A percentile compares a stretch with the other conserved stretches of the same genome.
These are phyloP conservation scores for Trichoderma reesei DNA, from an alignment of 495 filamentous ascomycete genomes.

Conservation along the genomic window DNA sequence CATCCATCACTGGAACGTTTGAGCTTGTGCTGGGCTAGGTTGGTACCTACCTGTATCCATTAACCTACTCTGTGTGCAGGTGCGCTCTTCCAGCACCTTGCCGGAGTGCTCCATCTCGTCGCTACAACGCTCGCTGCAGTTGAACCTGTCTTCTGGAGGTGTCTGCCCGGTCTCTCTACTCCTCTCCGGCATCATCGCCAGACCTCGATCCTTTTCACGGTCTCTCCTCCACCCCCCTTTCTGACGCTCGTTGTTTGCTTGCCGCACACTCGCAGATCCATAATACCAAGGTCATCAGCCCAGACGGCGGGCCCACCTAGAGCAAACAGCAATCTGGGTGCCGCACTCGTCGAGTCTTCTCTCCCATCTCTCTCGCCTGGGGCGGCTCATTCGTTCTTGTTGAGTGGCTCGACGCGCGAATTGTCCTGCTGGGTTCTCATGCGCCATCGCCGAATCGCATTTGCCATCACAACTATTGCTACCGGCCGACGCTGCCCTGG, in stretches of 20 bases:
- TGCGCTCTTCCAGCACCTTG: not conserved
- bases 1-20: conserved; percentile 1
- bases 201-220: not conserved
- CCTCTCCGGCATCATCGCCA: not conserved
- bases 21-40: not conserved
- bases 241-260: not conserved
- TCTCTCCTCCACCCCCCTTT: too few species aligned
- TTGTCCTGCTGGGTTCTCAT: not conserved
- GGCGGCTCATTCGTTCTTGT: not conserved
- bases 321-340: not conserved
- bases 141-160: too few species aligned
- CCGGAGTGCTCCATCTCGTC: not conserved
- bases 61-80: too few species aligned
- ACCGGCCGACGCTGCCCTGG: not conserved
- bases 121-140: too few species aligned
- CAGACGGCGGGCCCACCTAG: conserved; percentile 7
- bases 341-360: not conserved
- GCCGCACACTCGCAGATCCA: not conserved
- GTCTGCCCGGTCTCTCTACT: not conserved
- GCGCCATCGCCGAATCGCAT: too few species aligned
- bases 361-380: too few species aligned
- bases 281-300: not conserved
- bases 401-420: not conserved
- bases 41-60: too few species aligned
- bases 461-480: not conserved